Percentiles rank a stretch among this genome's conserved stretches.
phyloP scores from a whole-genome alignment of 306 rosid species.

The Lablab purpureus region DNA sequence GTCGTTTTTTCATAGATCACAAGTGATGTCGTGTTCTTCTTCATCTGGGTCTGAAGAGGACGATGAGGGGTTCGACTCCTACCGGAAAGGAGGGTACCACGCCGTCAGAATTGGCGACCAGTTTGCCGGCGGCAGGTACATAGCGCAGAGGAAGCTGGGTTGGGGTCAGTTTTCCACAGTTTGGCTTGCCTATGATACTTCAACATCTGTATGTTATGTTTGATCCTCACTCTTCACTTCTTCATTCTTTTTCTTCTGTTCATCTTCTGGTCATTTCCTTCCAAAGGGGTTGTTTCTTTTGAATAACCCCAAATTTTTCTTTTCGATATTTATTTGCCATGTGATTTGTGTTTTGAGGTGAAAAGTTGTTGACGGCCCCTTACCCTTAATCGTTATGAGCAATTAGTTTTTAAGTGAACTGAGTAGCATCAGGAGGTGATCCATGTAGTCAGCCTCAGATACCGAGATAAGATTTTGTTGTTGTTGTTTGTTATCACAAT shows the following conservation, averaged over 20 bases:
- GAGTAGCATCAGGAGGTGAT: background rate
- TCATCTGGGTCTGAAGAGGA: constrained; percentile 96
- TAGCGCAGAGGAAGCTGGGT: constrained; percentile 93
- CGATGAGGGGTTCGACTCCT: constrained; percentile 89
- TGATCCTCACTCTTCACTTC: constrained; percentile 25
- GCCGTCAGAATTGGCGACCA: constrained; percentile 92
- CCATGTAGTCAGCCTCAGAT: background rate
- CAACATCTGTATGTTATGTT: constrained; percentile 70
- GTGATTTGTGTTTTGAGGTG: constrained; percentile 33
- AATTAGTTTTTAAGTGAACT: background rate
- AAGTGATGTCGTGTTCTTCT: constrained; percentile 83
- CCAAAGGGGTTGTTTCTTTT: background rate
- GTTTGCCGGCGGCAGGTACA: constrained; percentile 86
- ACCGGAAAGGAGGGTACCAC: constrained; percentile 95
- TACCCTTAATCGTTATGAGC: background rate
- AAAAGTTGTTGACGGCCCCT: background rate
- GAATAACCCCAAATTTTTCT: background rate
- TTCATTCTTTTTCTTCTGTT: background rate
- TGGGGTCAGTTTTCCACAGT: constrained; percentile 99
- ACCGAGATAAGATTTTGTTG: background rate
- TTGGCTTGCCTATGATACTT: constrained; percentile 94
- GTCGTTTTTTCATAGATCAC: constrained; percentile 37
- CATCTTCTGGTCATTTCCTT: background rate
- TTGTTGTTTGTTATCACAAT: constrained; percentile 9
- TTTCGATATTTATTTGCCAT: constrained; percentile 34